Evolutionary conservation across 1,284 basidiomycete genomes (phyloP).

Genomic region (Apiotrichum akiyoshidainum): DNA sequence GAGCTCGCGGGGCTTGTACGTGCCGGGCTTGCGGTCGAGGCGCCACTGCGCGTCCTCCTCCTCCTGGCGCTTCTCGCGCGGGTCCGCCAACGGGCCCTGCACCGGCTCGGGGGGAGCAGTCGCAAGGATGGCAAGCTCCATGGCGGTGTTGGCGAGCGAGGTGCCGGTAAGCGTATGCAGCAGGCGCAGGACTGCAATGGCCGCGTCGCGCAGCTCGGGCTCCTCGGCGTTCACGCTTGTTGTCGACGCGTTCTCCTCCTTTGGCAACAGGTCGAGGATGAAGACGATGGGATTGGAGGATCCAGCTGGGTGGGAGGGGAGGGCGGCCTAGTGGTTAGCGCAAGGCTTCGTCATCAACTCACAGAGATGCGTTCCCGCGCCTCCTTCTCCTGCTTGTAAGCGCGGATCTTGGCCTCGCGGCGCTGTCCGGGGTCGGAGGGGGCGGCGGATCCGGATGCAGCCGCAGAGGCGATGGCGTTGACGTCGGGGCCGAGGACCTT

Average conservation of each 20-base stretch:
- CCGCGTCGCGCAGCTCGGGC: constrained; percentile 64
- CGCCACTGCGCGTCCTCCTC: constrained; percentile 66
- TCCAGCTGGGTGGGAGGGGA: constrained; percentile 53
- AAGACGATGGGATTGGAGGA: constrained; percentile 39
- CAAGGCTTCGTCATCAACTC: constrained; percentile 16
- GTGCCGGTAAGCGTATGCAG: constrained; percentile 67
- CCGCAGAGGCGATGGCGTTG: constrained; percentile 54
- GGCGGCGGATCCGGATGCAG: constrained; percentile 52
- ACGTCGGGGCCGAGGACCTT: constrained; percentile 65
- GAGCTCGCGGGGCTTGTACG: constrained; percentile 56
- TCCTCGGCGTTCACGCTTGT: constrained; percentile 52
- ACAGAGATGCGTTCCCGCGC: constrained; percentile 68
- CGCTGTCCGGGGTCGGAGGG: constrained; percentile 65
- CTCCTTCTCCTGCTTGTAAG: constrained; percentile 79
- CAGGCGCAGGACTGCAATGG: constrained; percentile 68
- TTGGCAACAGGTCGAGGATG: constrained; percentile 34
- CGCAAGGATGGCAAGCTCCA: constrained; percentile 65
- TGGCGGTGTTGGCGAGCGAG: constrained; percentile 65
- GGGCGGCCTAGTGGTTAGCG: constrained; percentile 54
- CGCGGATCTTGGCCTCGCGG: constrained; percentile 80
- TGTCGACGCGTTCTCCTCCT: constrained; percentile 29
- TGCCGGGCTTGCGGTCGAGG: constrained; percentile 58
- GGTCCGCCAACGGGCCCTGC: constrained; percentile 49
- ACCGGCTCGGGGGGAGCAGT: constrained; percentile 15
- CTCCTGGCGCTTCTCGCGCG: constrained; percentile 39